phyloP scores from a whole-genome alignment of 148 eudicot genomes.

The Silene uniflora region DNA sequence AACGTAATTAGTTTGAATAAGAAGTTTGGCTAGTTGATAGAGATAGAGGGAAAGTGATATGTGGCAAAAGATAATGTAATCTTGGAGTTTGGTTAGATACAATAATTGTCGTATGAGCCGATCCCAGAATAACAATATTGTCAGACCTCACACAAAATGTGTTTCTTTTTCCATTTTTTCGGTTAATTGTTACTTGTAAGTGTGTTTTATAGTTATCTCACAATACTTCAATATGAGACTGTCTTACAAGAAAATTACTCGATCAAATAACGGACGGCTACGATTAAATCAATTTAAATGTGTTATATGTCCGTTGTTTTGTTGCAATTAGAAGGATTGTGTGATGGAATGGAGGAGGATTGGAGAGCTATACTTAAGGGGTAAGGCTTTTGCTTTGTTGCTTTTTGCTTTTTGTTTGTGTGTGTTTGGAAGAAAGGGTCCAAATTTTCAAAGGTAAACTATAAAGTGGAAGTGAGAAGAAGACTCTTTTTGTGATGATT shows the following conservation, averaged over 20 bases:
- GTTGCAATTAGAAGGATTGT: neutral
- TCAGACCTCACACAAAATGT: no score
- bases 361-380: neutral
- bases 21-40: constrained; percentile 13
- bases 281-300: constrained; percentile 5
- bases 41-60: constrained; percentile 3
- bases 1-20: constrained; percentile 13
- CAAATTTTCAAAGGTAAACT: neutral
- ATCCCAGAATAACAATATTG: no score
- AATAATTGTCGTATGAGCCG: no score
- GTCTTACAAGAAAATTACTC: no score
- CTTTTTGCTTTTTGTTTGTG: neutral
- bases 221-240: no score
- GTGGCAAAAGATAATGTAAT: constrained; percentile 20
- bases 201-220: no score
- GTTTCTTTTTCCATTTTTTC: no score
- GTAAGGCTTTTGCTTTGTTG: neutral
- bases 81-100: neutral
- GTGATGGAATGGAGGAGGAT: neutral
- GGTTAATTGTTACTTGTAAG: no score
- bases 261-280: constrained; percentile 6
- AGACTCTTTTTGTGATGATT: neutral
- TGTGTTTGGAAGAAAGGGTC: neutral
- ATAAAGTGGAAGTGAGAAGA: neutral
- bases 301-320: constrained; percentile 1